These are phyloP conservation scores for Nannizzia gypsea DNA, from an alignment of 2,329 filamentous ascomycete species.

Conservation along the genomic window DNA sequence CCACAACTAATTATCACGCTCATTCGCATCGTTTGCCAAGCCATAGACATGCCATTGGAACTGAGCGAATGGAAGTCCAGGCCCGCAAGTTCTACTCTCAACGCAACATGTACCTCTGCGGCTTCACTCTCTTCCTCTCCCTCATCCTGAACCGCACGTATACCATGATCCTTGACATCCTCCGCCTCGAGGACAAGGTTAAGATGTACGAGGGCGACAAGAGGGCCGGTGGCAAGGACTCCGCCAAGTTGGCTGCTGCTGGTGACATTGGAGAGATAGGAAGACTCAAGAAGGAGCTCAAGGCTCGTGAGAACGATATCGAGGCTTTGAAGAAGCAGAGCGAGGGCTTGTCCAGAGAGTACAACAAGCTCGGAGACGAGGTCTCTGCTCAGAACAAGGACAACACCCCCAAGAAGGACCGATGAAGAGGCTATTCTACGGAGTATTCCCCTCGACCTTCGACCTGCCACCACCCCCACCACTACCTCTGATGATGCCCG, in stretches of 20 bases:
- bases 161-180: constrained; percentile 86
- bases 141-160: constrained; percentile 97
- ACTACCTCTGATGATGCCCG: not conserved
- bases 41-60: constrained; percentile 60
- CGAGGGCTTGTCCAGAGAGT: constrained; percentile 70
- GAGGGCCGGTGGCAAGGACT: constrained; percentile 51
- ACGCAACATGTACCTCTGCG: constrained; percentile 99
- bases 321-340: constrained; percentile 87
- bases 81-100: constrained; percentile 99
- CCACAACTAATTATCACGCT: constrained; percentile 10
- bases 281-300: constrained; percentile 60
- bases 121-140: constrained; percentile 97
- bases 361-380: constrained; percentile 74
- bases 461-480: not conserved
- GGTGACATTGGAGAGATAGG: constrained; percentile 63
- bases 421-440: constrained; percentile 29
- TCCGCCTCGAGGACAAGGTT: constrained; percentile 84
- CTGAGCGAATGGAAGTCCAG: constrained; percentile 95
- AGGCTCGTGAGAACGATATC: constrained; percentile 69
- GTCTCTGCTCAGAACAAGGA: constrained; percentile 45
- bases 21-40: constrained; percentile 15
- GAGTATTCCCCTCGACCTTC: not conserved
- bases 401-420: constrained; percentile 43
- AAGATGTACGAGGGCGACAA: constrained; percentile 65
- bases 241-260: constrained; percentile 58